phyloP scores from a whole-genome alignment of 148 eudicot species.

The Hydrangea macrophylla region DNA sequence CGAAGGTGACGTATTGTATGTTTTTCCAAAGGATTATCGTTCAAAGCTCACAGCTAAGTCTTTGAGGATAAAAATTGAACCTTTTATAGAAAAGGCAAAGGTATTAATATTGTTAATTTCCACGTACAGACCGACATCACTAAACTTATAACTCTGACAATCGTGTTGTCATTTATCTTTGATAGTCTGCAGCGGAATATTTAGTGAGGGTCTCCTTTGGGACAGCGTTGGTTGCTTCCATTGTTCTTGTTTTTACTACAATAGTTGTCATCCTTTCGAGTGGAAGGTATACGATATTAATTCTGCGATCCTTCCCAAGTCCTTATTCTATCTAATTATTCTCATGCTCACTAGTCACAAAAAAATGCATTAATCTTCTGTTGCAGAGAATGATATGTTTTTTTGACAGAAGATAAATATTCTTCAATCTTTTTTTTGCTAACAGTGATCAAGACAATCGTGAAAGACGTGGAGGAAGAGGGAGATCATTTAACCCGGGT shows the following conservation, averaged over 20 bases:
- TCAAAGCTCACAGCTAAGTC: constrained; percentile 85
- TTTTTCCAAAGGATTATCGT: constrained; percentile 81
- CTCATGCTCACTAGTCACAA: neutral
- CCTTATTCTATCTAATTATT: constrained; percentile 8
- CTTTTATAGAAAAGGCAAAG: constrained; percentile 78
- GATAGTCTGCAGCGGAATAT: constrained; percentile 84
- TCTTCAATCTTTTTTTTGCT: constrained; percentile 2
- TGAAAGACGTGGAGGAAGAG: constrained; percentile 68
- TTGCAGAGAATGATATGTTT: neutral
- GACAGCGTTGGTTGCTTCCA: constrained; percentile 88
- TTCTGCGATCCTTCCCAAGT: neutral
- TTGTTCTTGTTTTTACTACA: constrained; percentile 83
- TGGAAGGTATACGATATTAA: constrained; percentile 51
- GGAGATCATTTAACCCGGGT: constrained; percentile 61
- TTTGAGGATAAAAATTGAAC: constrained; percentile 82
- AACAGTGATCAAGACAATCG: constrained; percentile 72
- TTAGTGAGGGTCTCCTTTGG: constrained; percentile 90
- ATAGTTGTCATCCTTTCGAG: constrained; percentile 72
- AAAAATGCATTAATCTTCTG: neutral
- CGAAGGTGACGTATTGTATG: constrained; percentile 91
- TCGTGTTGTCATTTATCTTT: constrained; percentile 12
- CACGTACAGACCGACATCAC: neutral
- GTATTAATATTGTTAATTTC: constrained; percentile 28
- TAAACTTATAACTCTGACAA: neutral
- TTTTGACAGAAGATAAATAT: too few species aligned